Evolutionary conservation across 2,329 filamentous ascomycete genomes (phyloP), one percentile per base, ranked within the genome.

Genomic region (Zalaria sp.): DNA sequence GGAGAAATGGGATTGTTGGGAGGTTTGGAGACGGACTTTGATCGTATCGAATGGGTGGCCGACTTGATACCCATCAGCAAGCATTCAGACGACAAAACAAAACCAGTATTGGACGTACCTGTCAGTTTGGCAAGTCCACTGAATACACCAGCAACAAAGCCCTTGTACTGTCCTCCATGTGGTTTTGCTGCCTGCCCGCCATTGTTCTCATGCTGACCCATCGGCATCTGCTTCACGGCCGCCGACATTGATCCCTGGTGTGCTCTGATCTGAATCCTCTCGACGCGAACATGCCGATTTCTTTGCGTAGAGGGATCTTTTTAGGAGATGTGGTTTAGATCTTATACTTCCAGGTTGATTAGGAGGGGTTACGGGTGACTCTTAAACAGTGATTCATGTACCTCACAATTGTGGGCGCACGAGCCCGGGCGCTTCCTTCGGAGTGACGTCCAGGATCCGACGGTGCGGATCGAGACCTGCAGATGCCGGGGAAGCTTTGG

Each of bases 111-210:
- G 10, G 25, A 64, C 73, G 52, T 63, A 89, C 86, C 85, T 54
- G 75, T 77, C 44, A 95, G 67, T 66, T 96, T 96, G 44, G 88
- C 80, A 55, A 96, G 81, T 25, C 91, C 91, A 32, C 85, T 93
- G 58, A 95, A 95, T 5, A 95, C 78, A n/a, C 91, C 91, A 1
- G 85, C 91, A 27, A 95, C 85, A 58, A 96, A 98, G n/a, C 89
- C 91, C 55, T 85, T 88, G 69, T 95, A 96, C 58, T 83, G 81
- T 51, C 57, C 54, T 18, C 18, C 18, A 18, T 18, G 18, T 18
- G 18, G 18, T 18, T 18, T 18, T 18, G 18, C 18, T 27, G 53
- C 47, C 4, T 48, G 41, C 10, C 37, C 26, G 51, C 53, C 27
- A 51, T 47, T 48, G 37, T 54, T 53, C 5, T 52, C 34, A 26